These are phyloP conservation scores for Vitis amurensis DNA, from an alignment of 164 flowering plant genomes.

Conservation along the genomic window DNA sequence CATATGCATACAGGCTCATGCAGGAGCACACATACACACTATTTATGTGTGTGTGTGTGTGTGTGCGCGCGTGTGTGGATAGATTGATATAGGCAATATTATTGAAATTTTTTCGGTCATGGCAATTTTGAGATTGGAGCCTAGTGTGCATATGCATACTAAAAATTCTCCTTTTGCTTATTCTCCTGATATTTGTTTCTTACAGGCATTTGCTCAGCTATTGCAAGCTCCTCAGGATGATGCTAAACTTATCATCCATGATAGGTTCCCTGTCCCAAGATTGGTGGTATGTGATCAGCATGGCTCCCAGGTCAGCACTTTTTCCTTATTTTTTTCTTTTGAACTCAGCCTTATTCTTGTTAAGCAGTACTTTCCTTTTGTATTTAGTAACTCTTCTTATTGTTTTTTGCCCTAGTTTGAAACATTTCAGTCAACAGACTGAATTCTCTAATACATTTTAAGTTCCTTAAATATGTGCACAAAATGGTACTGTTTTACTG, in stretches of 20 bases:
- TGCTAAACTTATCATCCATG: constrained; percentile 67
- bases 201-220: constrained; percentile 77
- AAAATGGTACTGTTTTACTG: too few relatives aligned
- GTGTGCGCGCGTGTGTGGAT: too few relatives aligned
- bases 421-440: too few relatives aligned
- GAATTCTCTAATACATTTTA: too few relatives aligned
- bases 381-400: background rate
- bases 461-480: too few relatives aligned
- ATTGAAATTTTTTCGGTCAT: too few relatives aligned
- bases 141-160: background rate
- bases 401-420: background rate
- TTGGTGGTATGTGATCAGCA: constrained; percentile 96
- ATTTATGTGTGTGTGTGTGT: too few relatives aligned
- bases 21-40: too few relatives aligned
- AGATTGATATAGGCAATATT: too few relatives aligned
- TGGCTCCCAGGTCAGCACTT: constrained; percentile 83
- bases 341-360: background rate
- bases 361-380: background rate
- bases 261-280: constrained; percentile 92
- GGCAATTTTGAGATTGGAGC: background rate
- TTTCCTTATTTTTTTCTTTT: background rate
- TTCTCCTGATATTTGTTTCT: background rate
- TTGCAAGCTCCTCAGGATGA: constrained; percentile 87
- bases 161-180: background rate
- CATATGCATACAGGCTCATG: too few relatives aligned